Conservation (phyloP, 208 protist genomes). For the Leishmania arabica region DNA sequence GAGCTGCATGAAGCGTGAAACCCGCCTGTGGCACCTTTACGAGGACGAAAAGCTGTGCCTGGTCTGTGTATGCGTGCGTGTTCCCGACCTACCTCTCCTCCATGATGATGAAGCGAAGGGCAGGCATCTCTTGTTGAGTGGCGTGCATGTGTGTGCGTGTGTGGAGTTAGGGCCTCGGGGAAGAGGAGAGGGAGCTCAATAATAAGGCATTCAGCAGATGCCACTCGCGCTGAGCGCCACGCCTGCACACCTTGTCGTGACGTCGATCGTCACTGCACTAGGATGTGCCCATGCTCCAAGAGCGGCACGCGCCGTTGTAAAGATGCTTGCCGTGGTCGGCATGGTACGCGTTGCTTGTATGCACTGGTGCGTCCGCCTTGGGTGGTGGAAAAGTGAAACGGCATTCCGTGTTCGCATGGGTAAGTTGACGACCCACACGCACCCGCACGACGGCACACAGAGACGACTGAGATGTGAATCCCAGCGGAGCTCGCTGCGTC, state of each 20-base stretch:
- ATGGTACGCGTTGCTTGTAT: background rate
- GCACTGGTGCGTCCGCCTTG: background rate
- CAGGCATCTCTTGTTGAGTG: background rate
- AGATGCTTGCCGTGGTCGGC: background rate
- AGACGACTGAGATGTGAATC: background rate
- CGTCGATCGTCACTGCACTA: background rate
- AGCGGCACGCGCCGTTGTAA: background rate
- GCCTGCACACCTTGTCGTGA: background rate
- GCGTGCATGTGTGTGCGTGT: background rate
- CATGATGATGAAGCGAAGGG: background rate
- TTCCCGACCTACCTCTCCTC: background rate
- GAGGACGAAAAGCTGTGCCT: background rate
- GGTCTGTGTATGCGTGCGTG: background rate
- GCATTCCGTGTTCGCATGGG: background rate
- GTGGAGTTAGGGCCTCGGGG: background rate
- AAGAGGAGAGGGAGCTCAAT: background rate
- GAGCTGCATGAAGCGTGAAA: background rate
- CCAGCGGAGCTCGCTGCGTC: constrained; percentile 1
- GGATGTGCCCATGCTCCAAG: background rate
- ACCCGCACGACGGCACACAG: background rate
- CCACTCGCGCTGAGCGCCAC: background rate
- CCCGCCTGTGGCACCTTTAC: background rate
- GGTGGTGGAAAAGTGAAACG: background rate
- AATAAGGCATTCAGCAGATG: background rate
- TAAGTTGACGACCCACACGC: background rate